A percentile compares a stretch with the other conserved stretches of the same genome.
These are phyloP conservation scores for Phaffia australis DNA, from an alignment of 768 basidiomycete genomes.

Conservation along the genomic window DNA sequence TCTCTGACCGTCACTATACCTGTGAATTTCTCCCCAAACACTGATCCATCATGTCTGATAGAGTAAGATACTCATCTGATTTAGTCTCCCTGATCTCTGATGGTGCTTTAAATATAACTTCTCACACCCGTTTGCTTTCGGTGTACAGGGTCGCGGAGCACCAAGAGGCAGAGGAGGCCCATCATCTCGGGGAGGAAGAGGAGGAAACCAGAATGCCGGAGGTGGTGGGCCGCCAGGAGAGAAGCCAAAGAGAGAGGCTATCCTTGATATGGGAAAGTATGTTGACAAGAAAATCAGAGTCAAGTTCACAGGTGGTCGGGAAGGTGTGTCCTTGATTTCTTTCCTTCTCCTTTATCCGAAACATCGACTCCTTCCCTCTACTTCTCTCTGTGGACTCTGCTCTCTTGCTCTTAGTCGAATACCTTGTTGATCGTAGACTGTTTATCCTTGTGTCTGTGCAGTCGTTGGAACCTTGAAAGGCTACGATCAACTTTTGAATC, in stretches of 20 bases:
- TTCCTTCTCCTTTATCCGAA: background rate
- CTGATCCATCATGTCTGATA: constrained; percentile 5
- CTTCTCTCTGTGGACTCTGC: background rate
- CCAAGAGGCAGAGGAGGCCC: constrained; percentile 40
- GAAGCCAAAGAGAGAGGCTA: constrained; percentile 83
- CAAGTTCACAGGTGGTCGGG: constrained; percentile 95
- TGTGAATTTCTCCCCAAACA: background rate
- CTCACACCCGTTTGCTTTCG: constrained; percentile 41
- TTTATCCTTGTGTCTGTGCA: constrained; percentile 34
- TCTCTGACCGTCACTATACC: background rate
- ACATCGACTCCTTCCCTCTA: background rate
- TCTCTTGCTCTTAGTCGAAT: background rate
- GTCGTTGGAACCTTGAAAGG: constrained; percentile 90
- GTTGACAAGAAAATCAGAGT: constrained; percentile 83
- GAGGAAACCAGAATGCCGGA: constrained; percentile 32
- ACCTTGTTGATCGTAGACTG: constrained; percentile 10
- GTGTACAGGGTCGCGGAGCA: constrained; percentile 40
- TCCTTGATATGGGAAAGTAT: constrained; percentile 89
- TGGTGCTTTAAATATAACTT: constrained; percentile 36
- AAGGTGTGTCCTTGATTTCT: constrained; percentile 50
- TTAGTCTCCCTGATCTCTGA: background rate
- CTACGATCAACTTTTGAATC: constrained; percentile 88
- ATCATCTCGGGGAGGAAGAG: constrained; percentile 40
- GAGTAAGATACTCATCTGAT: background rate
- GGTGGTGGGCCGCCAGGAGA: constrained; percentile 45